phyloP scores from a whole-genome alignment of 345 rosid genomes.

The Euphorbia lathyris region DNA sequence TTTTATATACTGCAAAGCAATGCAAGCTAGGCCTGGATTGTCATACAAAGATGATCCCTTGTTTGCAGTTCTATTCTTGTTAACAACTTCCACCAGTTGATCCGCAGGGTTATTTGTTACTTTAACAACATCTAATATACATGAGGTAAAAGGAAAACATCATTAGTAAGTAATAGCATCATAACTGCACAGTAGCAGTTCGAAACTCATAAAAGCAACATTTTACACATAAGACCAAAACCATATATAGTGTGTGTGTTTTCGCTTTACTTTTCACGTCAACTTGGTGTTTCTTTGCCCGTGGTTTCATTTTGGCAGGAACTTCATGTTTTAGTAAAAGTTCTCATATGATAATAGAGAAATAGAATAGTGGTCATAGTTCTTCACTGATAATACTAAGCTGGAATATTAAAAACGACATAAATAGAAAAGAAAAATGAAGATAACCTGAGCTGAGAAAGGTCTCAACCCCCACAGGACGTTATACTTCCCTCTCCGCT shows the following conservation, averaged over 20 bases:
- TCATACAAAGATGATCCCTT: constrained; percentile 46
- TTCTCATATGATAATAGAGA: not conserved
- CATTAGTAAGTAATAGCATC: not conserved
- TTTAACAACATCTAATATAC: constrained; percentile 30
- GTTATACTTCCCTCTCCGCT: too few relatives aligned
- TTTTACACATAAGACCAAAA: not conserved
- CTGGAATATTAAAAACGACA: too few relatives aligned
- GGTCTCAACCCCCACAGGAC: too few relatives aligned
- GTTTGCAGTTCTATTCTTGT: constrained; percentile 50
- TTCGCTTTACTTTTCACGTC: too few relatives aligned
- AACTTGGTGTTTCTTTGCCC: not conserved
- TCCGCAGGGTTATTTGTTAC: constrained; percentile 71
- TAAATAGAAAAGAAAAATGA: too few relatives aligned
- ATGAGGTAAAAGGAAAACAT: not conserved
- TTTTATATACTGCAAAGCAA: constrained; percentile 72
- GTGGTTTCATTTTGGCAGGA: not conserved
- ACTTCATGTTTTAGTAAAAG: not conserved
- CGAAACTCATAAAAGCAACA: not conserved
- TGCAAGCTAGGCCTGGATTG: constrained; percentile 64
- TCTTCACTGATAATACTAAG: too few relatives aligned
- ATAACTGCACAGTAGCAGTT: not conserved
- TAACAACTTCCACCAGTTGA: constrained; percentile 47
- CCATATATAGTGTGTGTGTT: too few relatives aligned
- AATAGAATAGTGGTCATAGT: too few relatives aligned
- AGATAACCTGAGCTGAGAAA: too few relatives aligned